Conservation (phyloP, 106 monocot species). For the Dendrobium huoshanense region DNA sequence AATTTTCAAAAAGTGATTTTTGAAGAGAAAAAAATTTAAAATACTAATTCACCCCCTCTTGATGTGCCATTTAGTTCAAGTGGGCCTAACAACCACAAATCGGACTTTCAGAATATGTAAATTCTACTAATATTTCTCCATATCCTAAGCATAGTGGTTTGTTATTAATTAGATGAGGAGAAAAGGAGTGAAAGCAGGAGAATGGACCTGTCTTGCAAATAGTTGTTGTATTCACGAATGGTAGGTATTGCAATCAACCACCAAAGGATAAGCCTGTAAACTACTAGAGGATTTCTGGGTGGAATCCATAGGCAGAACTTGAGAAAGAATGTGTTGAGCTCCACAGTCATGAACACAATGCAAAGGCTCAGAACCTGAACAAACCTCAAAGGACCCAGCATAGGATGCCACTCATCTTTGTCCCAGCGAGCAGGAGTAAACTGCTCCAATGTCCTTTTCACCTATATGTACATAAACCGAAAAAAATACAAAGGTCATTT, state of each 20-base stretch:
- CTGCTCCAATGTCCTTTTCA: conserved; percentile 83
- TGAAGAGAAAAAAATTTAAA: too few relatives aligned
- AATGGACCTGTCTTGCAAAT: conserved; percentile 87
- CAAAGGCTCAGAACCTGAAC: conserved; percentile 80
- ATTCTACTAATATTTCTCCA: too few relatives aligned
- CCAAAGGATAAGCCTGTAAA: conserved; percentile 79
- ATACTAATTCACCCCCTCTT: too few relatives aligned
- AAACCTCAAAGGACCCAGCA: conserved; percentile 92
- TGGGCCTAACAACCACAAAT: too few relatives aligned
- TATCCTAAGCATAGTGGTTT: too few relatives aligned
- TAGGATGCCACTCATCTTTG: conserved; percentile 89
- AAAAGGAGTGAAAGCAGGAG: neutral
- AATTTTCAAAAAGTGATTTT: too few relatives aligned
- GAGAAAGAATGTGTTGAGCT: conserved; percentile 92
- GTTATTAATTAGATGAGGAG: neutral
- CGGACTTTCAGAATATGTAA: neutral
- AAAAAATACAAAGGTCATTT: neutral
- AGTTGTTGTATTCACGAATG: conserved; percentile 90
- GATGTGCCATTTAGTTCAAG: neutral
- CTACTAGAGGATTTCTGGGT: conserved; percentile 72
- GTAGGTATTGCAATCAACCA: conserved; percentile 97
- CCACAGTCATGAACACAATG: conserved; percentile 82
- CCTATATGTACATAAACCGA: conserved; percentile 18
- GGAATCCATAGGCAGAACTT: conserved; percentile 96
- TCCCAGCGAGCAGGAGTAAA: conserved; percentile 96